Evolutionary conservation across 176 grass and related monocot species (phyloP).

Genomic region (Ensete ventricosum): DNA sequence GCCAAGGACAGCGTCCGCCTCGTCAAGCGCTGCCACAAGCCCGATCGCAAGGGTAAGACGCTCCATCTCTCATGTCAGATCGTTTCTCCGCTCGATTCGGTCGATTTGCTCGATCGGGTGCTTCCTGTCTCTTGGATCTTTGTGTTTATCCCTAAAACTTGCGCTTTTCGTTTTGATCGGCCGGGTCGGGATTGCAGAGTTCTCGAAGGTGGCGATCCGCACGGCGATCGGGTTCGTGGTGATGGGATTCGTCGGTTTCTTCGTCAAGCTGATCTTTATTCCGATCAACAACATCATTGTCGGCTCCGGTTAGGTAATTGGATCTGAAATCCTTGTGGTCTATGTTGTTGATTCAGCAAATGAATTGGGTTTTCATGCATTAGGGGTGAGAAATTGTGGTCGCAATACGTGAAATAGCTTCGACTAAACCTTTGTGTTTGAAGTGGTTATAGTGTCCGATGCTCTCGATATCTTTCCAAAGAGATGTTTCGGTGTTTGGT

Average conservation of each 20-base stretch:
- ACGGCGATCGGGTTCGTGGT: slow-evolving; percentile 12
- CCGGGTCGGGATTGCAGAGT: neutral
- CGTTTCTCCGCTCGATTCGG: neutral
- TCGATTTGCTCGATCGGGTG: neutral
- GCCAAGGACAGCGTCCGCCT: slow-evolving; percentile 93
- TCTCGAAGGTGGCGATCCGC: slow-evolving; percentile 5
- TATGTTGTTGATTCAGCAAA: no score
- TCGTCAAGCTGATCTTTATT: slow-evolving; percentile 12
- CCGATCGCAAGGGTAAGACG: slow-evolving; percentile 46
- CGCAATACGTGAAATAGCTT: no score
- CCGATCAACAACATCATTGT: slow-evolving; percentile 10
- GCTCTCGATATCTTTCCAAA: no score
- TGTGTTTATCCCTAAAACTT: no score
- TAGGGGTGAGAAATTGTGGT: no score
- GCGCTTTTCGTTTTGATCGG: no score
- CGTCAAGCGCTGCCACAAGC: slow-evolving; percentile 97
- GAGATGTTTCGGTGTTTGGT: no score
- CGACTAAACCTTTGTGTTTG: no score
- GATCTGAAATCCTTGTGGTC: no score
- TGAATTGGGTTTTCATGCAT: no score
- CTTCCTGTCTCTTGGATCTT: neutral
- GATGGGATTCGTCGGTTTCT: slow-evolving; percentile 11
- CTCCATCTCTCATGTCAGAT: no score
- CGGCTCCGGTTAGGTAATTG: slow-evolving; percentile 5
- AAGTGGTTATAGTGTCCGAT: no score